Conservation (phyloP, 257 asterid species). For the Striga asiatica region DNA sequence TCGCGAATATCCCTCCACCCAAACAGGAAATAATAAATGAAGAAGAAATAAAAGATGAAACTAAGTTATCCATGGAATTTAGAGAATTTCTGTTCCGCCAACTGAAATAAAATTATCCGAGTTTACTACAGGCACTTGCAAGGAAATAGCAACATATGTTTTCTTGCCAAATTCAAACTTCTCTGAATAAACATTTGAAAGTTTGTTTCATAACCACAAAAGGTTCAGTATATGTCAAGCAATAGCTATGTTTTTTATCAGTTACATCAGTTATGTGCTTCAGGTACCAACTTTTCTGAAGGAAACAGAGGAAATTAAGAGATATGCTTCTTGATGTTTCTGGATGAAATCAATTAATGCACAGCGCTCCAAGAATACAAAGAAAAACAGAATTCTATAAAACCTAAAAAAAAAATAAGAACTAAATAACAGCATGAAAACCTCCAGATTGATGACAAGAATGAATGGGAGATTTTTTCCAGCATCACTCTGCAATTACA, state of each 20-base stretch:
- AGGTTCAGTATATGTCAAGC: background rate
- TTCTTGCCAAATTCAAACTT: background rate
- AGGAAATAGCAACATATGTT: conserved; percentile 2
- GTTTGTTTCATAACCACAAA: background rate
- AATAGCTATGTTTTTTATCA: no score
- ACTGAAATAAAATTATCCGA: background rate
- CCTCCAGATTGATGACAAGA: conserved; percentile 84
- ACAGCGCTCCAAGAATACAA: background rate
- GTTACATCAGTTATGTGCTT: background rate
- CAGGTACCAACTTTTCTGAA: background rate
- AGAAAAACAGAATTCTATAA: background rate
- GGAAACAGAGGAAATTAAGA: background rate
- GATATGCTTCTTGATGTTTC: conserved; percentile 1
- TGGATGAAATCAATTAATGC: background rate
- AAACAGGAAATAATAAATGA: background rate
- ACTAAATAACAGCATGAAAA: conserved; percentile 16
- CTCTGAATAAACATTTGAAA: background rate
- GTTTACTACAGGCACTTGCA: background rate
- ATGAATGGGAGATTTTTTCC: conserved; percentile 80
- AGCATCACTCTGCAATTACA: conserved; percentile 57
- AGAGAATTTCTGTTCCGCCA: conserved; percentile 1
- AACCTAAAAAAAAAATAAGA: background rate
- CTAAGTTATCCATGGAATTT: background rate
- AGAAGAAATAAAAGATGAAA: background rate
- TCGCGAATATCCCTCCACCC: background rate